Base-by-base conservation (phyloP, 2,329 filamentous ascomycete species). In the Hortaea werneckii region DNA sequence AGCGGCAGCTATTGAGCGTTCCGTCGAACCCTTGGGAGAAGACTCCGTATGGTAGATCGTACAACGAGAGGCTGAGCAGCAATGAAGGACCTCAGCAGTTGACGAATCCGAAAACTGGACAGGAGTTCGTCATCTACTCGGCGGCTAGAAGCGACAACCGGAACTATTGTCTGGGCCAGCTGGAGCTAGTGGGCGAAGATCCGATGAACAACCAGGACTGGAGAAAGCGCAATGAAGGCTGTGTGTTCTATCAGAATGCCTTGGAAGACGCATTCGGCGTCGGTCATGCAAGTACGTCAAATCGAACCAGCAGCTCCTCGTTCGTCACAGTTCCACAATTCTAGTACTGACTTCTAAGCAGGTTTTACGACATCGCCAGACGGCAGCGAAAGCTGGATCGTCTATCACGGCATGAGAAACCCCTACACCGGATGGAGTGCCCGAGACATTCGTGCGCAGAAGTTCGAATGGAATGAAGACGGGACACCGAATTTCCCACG, bases 31-130 rank as follows among this genome's bases (percentile, higher is more conserved):
- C 71, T 1, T 75, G 71, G 71, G 72, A 75, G 53, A 72, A 73
- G 53, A 74, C 70, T 4, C 73, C 73, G 2, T 51, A 71, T 50
- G 70, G 69, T 32, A 67, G 73, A 11, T 56, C 65, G 5, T 60
- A 62, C 48, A 73, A 73, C 57, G 59, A 70, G 32, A 66, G 72
- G 4, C 61, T 75, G 1, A 66, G 66, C 5, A 69, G 68, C 9
- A 75, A 76, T 55, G 73, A 76, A 59, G 72, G 65, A 0, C 72
- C 72, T 3, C 62, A 76, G 50, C 72, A 75, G 53, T 65, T 76
- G 41, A 65, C 54, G 35, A 74, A 74, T 48, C 67, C 66, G 1
- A 50, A 54, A 5, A 75, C 72, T 1, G 66, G 67, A 11, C 71
- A 74, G 48, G 57, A 64, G 5, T 75, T 75, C 51, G 54, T 76